Base-by-base conservation (phyloP, 2,329 filamentous ascomycete genomes). In the Penicillium glabrum region DNA sequence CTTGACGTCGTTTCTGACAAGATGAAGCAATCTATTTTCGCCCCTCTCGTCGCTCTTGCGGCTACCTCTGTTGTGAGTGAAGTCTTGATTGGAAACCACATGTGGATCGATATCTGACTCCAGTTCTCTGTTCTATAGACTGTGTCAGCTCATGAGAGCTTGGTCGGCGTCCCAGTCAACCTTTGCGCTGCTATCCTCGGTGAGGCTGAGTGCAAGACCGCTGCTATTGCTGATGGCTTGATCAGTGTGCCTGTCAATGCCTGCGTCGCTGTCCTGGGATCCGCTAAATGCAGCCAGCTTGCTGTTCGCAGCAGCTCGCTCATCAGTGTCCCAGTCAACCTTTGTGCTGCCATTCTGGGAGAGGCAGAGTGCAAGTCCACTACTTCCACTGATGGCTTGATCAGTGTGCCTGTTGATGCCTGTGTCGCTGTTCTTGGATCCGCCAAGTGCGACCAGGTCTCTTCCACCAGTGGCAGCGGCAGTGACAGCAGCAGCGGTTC, bases 321-420 rank as follows among this genome's bases (percentile, higher is more conserved):
- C 53, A 61, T 68, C 53, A 67, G 50, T 51, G 52, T 67, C 14
- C 67, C 67, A 21, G 35, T 67, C 43, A 61, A 58, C 14, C 64
- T 67, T 24, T 69, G 66, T 46, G 54, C 57, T 5, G 62, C 53
- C n/a, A 59, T 69, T 35, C 61, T 69, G 16, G 66, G 67, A 24
- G 60, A 68, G 19, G 60, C 44, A 9, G 48, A 60, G 9, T 69
- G 67, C 64, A 54, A 68, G 26, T 60, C 65, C 37, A 29, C 61
- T 31, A 54, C 33, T 35, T 54, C 54, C 24, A 54, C 44, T 26
- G 56, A 62, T 29, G 54, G 50, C 8, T 48, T 69, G 51, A 61
- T 69, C 55, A 63, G 63, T 23, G 63, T 69, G 1, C 67, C 67
- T 24, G 31, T 67, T 23, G 60, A 67, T 48, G 44, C 54, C 29